phyloP scores from a whole-genome alignment of 129 eudicot species.

The Centella asiatica region DNA sequence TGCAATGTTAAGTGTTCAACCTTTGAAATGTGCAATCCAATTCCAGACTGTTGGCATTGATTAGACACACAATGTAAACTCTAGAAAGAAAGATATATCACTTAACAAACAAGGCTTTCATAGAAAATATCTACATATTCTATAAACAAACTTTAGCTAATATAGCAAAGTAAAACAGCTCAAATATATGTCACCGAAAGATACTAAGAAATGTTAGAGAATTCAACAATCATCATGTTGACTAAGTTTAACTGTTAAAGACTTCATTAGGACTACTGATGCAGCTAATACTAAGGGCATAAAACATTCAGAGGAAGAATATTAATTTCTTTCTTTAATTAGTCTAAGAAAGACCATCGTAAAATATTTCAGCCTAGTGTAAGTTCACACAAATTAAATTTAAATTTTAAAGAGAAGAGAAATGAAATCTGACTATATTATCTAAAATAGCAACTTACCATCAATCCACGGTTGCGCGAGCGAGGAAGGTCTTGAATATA shows the following conservation, averaged over 20 bases:
- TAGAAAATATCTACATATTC: too few species aligned
- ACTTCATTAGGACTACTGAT: neutral
- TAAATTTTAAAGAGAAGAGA: slow-evolving; percentile 5
- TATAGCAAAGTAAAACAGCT: too few species aligned
- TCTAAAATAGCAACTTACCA: slow-evolving; percentile 46
- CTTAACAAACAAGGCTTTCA: neutral
- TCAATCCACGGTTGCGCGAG: slow-evolving; percentile 68
- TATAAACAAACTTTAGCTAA: neutral
- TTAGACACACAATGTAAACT: neutral
- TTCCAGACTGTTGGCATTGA: too few species aligned
- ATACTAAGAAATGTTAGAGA: neutral
- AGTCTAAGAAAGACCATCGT: neutral
- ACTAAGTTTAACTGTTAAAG: neutral
- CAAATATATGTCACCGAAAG: neutral
- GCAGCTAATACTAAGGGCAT: neutral
- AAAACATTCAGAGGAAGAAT: neutral
- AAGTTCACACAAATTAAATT: slow-evolving; percentile 1
- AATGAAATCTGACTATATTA: slow-evolving; percentile 5
- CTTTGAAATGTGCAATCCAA: too few species aligned
- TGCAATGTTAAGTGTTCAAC: too few species aligned
- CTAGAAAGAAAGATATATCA: neutral
- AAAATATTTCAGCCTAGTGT: neutral
- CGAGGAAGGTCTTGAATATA: slow-evolving; percentile 82
- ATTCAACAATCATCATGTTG: neutral
- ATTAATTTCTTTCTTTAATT: neutral